phyloP scores from a whole-genome alignment of 177 flowering plant species.

The Tripterygium wilfordii region DNA sequence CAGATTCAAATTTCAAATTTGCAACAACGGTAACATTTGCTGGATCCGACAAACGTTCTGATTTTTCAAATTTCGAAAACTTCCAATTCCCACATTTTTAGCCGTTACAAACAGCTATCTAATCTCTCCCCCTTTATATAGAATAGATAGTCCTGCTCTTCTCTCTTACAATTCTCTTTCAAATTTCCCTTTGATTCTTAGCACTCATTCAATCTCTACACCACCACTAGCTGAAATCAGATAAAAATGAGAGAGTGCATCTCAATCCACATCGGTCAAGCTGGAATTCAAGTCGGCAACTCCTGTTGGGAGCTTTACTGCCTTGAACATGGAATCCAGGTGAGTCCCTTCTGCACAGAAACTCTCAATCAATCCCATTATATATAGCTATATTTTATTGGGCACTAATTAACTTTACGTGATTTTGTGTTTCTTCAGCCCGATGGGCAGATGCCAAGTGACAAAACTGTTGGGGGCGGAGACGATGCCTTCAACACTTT shows the following conservation, averaged over 20 bases:
- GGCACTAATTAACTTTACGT: not conserved
- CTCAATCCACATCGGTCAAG: constrained; percentile 23
- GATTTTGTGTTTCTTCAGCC: constrained; percentile 19
- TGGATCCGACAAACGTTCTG: no score
- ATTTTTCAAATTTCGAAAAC: constrained; percentile 1
- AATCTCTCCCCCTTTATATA: no score
- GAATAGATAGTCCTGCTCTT: no score
- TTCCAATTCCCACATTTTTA: not conserved
- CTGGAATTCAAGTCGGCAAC: constrained; percentile 69
- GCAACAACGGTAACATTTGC: no score
- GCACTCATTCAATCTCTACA: no score
- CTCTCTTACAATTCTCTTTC: no score
- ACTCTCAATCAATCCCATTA: not conserved
- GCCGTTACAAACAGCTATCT: not conserved
- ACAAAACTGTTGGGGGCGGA: constrained; percentile 37
- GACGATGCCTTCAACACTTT: constrained; percentile 51
- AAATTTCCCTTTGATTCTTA: no score
- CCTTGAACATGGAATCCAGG: constrained; percentile 70
- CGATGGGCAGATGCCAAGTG: constrained; percentile 44
- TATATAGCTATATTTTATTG: no score
- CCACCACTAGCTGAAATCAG: not conserved
- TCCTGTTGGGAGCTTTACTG: constrained; percentile 83
- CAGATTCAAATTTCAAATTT: no score
- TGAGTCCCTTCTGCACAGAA: constrained; percentile 4
- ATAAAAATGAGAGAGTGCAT: constrained; percentile 13